Evolutionary conservation across 352 stramenopile species (phyloP), one percentile per base, ranked within the genome.

Genomic region (Phytopythium chamaehyphon): DNA sequence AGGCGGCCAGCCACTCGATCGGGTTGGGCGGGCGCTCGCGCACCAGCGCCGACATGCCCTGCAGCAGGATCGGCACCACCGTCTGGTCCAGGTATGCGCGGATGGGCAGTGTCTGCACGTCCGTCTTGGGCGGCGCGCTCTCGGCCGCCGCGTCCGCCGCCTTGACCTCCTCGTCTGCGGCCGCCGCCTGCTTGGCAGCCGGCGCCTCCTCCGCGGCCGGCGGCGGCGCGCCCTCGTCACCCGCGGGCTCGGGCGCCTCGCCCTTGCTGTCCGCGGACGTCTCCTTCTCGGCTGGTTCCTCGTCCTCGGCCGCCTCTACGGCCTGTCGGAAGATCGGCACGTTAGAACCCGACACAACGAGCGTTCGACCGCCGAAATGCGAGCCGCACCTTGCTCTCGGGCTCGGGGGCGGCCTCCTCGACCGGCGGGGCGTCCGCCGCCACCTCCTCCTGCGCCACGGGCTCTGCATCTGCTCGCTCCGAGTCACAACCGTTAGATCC

Each of bases 31-130:
- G 95, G 55, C 96, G 92, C 78, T 98, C 96, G 69, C 98, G 98
- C 44, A 98, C 96, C 23, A 99, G 77, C 54, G 96, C 90, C 31
- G 90, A 98, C 96, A 99, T 98, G 52, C 96, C 96, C 63, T 99
- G 95, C 40, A 99, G 74, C 46, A 99, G 66, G 70, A 99, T 98
- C n/a, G 96, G 96, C 70, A 99, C 96, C 18, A 99, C 96, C 0
- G 96, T 99, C 66, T 98, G 95, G 76, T 99, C 96, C 57, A 99
- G 71, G 64, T 99, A 99, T 28, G 95, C 93, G 53, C 96, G 92
- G 64, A 99, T 99, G 4, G 96, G 96, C 33, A 99, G 71, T 22
- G 77, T 76, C 56, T 96, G 86, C 54, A 95, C 81, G 40, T 98
- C 91, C 45, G 97, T 75, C 71, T 98, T 91, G 46, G 92, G 73